phyloP scores from a whole-genome alignment of 164 flowering plant species.

The Chimonanthus praecox region DNA sequence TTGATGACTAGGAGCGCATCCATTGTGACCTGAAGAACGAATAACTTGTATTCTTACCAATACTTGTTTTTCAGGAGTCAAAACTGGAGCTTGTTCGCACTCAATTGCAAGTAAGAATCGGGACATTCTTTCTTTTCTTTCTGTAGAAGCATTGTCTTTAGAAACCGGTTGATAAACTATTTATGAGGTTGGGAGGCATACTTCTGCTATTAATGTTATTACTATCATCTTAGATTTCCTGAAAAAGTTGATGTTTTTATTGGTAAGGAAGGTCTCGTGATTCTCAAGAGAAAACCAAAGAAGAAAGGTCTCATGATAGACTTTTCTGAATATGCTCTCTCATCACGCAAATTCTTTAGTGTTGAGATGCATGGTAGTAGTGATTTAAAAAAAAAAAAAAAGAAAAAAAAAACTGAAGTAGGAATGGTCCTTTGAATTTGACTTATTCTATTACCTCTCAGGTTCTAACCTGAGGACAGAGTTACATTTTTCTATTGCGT shows the following conservation, averaged over 20 bases:
- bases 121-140: constrained; percentile 3
- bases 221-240: neutral
- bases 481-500: neutral
- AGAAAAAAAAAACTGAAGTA: too few species aligned
- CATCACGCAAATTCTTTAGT: neutral
- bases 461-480: neutral
- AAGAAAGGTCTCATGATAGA: neutral
- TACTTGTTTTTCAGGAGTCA: constrained; percentile 17
- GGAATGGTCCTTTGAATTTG: neutral
- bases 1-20: neutral
- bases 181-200: neutral
- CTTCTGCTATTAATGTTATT: neutral
- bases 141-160: neutral
- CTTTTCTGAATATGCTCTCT: neutral
- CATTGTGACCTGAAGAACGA: neutral
- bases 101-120: constrained; percentile 57
- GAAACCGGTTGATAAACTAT: neutral
- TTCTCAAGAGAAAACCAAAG: neutral
- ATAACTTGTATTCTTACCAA: neutral
- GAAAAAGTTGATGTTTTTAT: neutral
- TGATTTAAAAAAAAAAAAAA: too few species aligned
- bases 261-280: neutral
- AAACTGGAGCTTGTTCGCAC: constrained; percentile 50
- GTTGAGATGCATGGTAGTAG: neutral
- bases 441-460: too few species aligned